Base-by-base conservation (phyloP, 1,139 yeast species). In the Taphrina betulina region DNA sequence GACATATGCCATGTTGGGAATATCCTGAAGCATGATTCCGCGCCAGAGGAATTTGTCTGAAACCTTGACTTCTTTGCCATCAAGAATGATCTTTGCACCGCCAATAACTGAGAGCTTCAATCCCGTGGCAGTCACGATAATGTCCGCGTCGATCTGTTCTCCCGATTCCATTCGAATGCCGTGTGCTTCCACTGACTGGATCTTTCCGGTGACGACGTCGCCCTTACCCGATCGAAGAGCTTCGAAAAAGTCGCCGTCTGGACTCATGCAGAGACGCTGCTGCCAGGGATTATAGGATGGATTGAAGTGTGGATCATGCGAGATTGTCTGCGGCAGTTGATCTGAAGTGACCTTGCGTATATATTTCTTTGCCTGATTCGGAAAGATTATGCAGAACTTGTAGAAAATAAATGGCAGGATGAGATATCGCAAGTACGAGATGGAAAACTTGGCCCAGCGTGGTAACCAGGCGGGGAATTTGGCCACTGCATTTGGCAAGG, bases 91-190 rank as follows among this genome's bases (percentile, higher is more conserved):
- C 17, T 38, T 31, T n/a, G 53, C 43, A 10, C 53, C 53, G 19
- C 53, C 53, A 8, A 37, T 44, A 43, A 48, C 37, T 20, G 24
- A 37, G 17, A 48, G 34, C 19, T 48, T 48, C 16, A 48, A 73
- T 3, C 78, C 78, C 2, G 78, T 75, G 10, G 77, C 77, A 60
- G 74, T 66, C 19, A 75, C 75, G 20, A 75, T 72, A 38, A 72
- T 63, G 36, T 74, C 75, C 34, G 69, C 67, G 28, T 71, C 68
- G 38, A 72, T 60, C 5, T 57, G 52, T 3, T 72, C 57, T 4
- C 78, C 78, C 56, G 75, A 76, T n/a, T 68, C 63, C 42, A 75
- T 69, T 8, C 66, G 67, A 36, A 75, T 75, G 2, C 74, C 71
- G 59, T 65, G 62, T 57, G 71, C 72, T 10, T 69, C 66, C 63